phyloP scores from a whole-genome alignment of 108 stramenopile species.

The Schizochytrium sp. region DNA sequence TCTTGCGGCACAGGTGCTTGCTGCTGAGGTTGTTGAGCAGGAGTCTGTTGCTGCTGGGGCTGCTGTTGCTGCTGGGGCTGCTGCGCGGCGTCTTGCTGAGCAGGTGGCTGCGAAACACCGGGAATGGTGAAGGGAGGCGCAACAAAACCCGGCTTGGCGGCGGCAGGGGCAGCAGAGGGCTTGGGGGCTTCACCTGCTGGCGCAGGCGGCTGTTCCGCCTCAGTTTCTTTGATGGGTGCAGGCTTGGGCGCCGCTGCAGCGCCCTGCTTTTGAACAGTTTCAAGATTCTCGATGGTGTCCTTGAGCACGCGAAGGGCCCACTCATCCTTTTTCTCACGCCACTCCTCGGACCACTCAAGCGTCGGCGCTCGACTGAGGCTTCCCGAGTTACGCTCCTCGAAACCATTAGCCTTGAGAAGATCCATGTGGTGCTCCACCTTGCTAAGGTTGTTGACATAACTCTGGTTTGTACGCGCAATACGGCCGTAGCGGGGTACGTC shows the following conservation, averaged over 20 bases:
- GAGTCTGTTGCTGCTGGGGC: too few species aligned
- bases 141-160: too few species aligned
- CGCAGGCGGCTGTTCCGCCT: neutral
- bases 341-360: slow-evolving; percentile 13
- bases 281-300: neutral
- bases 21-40: too few species aligned
- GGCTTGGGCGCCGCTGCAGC: neutral
- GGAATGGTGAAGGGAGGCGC: neutral
- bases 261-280: neutral
- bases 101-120: neutral
- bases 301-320: neutral
- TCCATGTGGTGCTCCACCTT: slow-evolving; percentile 9
- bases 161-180: too few species aligned
- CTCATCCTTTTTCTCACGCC: neutral
- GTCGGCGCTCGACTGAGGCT: neutral
- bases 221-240: neutral
- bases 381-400: neutral
- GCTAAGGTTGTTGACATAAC: neutral
- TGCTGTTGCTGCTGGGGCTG: neutral
- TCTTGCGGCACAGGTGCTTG: neutral
- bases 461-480: neutral
- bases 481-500: slow-evolving; percentile 4
- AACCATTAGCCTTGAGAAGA: slow-evolving; percentile 9
- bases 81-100: neutral
- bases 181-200: too few species aligned